Base-by-base conservation (phyloP, 2,329 filamentous ascomycete species). In the Aspergillus aculeatinus region DNA sequence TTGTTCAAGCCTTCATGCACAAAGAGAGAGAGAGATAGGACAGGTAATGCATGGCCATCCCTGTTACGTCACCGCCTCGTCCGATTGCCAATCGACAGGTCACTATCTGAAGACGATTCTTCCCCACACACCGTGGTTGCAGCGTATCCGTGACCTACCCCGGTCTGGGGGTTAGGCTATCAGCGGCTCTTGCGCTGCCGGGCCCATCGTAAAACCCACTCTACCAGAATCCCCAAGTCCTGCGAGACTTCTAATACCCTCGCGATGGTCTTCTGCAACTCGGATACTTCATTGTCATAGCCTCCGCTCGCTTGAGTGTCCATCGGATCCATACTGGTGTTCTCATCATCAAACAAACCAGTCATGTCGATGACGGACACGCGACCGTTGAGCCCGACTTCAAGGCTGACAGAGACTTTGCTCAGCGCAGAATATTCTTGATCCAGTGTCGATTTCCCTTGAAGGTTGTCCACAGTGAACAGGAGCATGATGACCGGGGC, bases 191-290 rank as follows among this genome's bases (percentile, higher is more conserved):
- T 67, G 35, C 68, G 71, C 63, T 72, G 72, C 57, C 70, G 69
- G 63, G 70, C 64, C 72, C 71, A 75, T 62, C 68, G 71, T 53
- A 77, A 60, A 59, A 78, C 70, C 76, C 77, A 80, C 70, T 80
- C 78, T 27, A 80, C 76, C 44, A 78, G 59, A 47, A 76, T 68
- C 16, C 78, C 76, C 57, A 80, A 63, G 67, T 80, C 77, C 62
- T 80, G 78, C n/a, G 76, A 78, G 25, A 70, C 68, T 61, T 79
- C 77, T 29, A 81, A 65, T 39, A 78, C 76, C 25, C 66, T 68
- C 19, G 73, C 70, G 44, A 80, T 71, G 62, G 74, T 74, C 59
- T 67, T 67, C 57, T 71, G 72, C 16, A 78, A 54, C 29, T 68
- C 61, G 12, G 57, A 58, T 58, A 60, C 56, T 62, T 71, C 64